phyloP scores from a whole-genome alignment of 805 yeast species.

The Cephaloascus fragrans region DNA sequence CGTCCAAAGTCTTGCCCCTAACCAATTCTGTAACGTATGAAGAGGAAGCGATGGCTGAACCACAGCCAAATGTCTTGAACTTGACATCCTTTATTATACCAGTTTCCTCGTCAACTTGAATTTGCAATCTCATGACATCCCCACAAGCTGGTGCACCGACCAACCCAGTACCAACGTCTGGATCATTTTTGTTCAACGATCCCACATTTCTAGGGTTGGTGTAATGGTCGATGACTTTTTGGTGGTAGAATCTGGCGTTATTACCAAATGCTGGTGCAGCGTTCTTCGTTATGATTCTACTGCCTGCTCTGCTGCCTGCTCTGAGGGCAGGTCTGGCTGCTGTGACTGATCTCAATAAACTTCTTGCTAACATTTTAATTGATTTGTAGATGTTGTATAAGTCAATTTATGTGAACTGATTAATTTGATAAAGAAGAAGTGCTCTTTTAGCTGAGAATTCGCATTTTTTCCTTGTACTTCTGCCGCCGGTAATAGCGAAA shows the following conservation, averaged over 20 bases:
- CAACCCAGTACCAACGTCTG: constrained; percentile 87
- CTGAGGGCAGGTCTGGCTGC: neutral
- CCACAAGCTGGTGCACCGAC: constrained; percentile 99
- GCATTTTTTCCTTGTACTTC: too few relatives aligned
- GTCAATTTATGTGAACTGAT: too few relatives aligned
- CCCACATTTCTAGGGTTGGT: constrained; percentile 97
- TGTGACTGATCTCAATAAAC: neutral
- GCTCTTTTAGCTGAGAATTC: too few relatives aligned
- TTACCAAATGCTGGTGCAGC: neutral
- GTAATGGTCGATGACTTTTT: constrained; percentile 92
- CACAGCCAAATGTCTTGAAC: constrained; percentile 99
- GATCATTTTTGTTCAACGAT: constrained; percentile 66
- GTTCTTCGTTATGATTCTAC: too few relatives aligned
- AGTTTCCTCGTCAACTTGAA: constrained; percentile 81
- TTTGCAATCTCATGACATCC: constrained; percentile 96
- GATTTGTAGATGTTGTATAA: too few relatives aligned
- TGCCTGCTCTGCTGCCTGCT: too few relatives aligned
- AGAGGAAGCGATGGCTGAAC: constrained; percentile 93
- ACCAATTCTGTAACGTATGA: constrained; percentile 93
- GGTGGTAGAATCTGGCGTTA: constrained; percentile 56
- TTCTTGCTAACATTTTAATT: neutral
- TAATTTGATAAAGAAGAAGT: too few relatives aligned
- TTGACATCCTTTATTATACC: constrained; percentile 92
- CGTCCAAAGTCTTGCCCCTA: constrained; percentile 89
- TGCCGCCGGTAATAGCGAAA: too few relatives aligned